Base-by-base conservation (phyloP, 1,284 basidiomycete genomes). In the Cutaneotrichosporon cavernicola region DNA sequence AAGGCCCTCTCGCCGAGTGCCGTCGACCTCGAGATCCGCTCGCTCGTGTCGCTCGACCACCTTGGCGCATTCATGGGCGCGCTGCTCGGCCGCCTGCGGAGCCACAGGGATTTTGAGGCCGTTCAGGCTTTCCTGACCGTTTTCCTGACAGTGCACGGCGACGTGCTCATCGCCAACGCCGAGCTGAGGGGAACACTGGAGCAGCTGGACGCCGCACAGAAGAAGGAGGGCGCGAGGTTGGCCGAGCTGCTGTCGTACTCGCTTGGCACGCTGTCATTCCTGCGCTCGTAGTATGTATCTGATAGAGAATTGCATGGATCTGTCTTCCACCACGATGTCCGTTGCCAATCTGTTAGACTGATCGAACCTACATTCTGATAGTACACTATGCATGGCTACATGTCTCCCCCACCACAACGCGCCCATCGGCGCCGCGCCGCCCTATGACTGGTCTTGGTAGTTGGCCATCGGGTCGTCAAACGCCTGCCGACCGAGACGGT, bases 21-120 rank as follows among this genome's bases (percentile, higher is more conserved):
- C 1, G 84, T 95, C 56, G 96, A 99, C 76, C 82, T 94, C 22
- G 96, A 98, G 77, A 83, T 99, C 18, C 91, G 92, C 13, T 89
- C 90, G 1, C 72, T 84, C 49, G 82, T 86, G n/a, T 85, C 87
- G 5, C 80, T 90, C 32, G 84, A 88, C 56, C 85, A 86, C 62
- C 83, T 95, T 22, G 81, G 81, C 1, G 80, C 84, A 6, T 97
- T 98, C 81, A 80, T 97, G 46, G 81, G 84, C 62, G 90, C 92
- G 0, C 84, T 99, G 21, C 85, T 85, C 4, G 85, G 83, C 60
- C 87, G 96, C 3, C 83, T 99, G 30, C 79, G 80, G 50, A 90
- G 89, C 18, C 90, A 89, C 72, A 86, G 87, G 58, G 96, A 99
- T 80, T 99, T 96, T 74, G 96, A 99, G 80, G 94, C 92, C 10